phyloP scores from a whole-genome alignment of 1,139 yeast genomes.

The Pneumocystis jirovecii region DNA sequence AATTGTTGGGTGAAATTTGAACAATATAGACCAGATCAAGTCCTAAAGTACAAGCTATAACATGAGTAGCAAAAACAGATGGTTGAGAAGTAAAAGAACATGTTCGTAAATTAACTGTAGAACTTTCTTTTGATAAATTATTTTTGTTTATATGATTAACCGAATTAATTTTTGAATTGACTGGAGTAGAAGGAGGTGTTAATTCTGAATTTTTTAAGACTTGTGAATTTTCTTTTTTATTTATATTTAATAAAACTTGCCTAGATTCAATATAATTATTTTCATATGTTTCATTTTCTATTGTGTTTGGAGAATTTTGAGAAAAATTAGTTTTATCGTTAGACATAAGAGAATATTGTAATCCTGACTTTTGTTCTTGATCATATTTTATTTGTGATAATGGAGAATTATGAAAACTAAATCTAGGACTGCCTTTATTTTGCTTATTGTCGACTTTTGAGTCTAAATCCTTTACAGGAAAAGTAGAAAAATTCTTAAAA shows the following conservation, averaged over 20 bases:
- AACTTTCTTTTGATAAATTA: background rate
- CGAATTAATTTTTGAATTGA: background rate
- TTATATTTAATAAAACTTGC: background rate
- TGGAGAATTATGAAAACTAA: background rate
- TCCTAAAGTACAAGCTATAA: conserved; percentile 10
- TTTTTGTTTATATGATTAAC: background rate
- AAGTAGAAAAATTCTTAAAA: background rate
- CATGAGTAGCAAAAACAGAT: conserved; percentile 6
- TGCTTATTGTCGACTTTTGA: background rate
- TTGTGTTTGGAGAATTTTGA: background rate
- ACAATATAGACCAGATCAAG: conserved; percentile 11
- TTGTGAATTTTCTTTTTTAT: background rate
- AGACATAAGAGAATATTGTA: background rate
- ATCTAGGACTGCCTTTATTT: background rate
- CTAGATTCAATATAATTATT: background rate
- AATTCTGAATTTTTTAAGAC: background rate
- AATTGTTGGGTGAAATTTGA: conserved; percentile 43
- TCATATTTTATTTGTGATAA: background rate
- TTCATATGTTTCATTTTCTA: background rate
- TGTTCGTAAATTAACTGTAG: background rate
- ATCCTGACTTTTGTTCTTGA: background rate
- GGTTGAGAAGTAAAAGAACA: background rate
- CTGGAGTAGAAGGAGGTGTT: background rate
- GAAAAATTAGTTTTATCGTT: background rate
- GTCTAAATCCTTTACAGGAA: background rate